Conservation (phyloP, 441 rosid genomes). For the Eruca vesicaria region DNA sequence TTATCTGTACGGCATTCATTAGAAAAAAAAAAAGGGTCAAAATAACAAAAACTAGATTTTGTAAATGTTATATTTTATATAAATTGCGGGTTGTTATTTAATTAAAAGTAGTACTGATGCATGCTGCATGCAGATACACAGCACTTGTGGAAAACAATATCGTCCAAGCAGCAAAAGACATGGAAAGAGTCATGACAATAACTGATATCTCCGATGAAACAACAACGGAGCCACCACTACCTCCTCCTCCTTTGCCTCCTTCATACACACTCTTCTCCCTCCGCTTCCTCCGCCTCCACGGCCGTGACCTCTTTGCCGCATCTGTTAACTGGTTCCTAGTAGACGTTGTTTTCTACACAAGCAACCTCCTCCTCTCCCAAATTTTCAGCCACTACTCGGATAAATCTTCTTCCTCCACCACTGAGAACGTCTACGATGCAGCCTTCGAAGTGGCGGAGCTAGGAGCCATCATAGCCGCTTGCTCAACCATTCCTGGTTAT, state of each 20-base stretch:
- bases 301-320: constrained; percentile 58
- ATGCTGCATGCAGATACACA: constrained; percentile 51
- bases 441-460: constrained; percentile 39
- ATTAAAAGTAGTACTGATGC: not conserved
- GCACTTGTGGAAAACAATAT: constrained; percentile 59
- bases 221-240: not conserved
- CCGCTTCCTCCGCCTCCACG: constrained; percentile 53
- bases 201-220: constrained; percentile 34
- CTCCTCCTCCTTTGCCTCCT: constrained; percentile 9
- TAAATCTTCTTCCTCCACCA: not conserved
- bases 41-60: no score
- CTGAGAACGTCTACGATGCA: constrained; percentile 32
- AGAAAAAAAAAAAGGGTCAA: no score
- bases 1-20: not conserved
- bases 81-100: not conserved
- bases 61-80: no score
- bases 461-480: constrained; percentile 49
- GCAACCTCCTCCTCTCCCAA: constrained; percentile 51
- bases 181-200: constrained; percentile 52
- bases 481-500: constrained; percentile 63
- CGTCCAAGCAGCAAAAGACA: constrained; percentile 61
- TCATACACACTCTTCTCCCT: constrained; percentile 45
- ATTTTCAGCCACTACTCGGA: constrained; percentile 34
- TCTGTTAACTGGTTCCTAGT: constrained; percentile 56
- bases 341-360: constrained; percentile 57